Conservation (phyloP, 2,329 filamentous ascomycete genomes). For the Fusarium dlaminii region DNA sequence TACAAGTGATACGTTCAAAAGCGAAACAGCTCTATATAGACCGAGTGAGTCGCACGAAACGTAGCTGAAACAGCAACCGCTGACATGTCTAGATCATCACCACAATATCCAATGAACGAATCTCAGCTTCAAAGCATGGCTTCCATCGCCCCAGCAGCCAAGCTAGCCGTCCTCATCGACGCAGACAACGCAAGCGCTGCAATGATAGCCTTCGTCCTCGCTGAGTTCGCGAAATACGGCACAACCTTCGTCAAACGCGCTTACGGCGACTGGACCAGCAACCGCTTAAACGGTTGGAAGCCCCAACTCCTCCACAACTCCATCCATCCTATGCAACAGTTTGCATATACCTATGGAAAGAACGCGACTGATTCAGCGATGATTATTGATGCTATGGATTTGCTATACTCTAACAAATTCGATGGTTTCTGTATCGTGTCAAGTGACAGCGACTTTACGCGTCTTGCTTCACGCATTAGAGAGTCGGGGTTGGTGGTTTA, state of each 20-base stretch:
- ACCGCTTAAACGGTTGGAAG: slow-evolving; percentile 45
- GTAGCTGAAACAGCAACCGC: too few species aligned
- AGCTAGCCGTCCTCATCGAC: slow-evolving; percentile 48
- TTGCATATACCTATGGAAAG: slow-evolving; percentile 49
- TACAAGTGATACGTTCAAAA: rapidly evolving
- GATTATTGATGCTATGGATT: slow-evolving; percentile 52
- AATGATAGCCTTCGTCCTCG: slow-evolving; percentile 35
- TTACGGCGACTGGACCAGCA: slow-evolving; percentile 49
- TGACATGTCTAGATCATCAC: neutral
- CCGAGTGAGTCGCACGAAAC: neutral
- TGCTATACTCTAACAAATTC: slow-evolving; percentile 46
- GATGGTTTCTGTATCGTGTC: slow-evolving; percentile 49
- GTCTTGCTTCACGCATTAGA: slow-evolving; percentile 47
- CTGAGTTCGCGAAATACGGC: slow-evolving; percentile 48
- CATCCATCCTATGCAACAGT: slow-evolving; percentile 50
- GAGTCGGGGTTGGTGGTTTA: slow-evolving; percentile 39
- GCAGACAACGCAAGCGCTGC: slow-evolving; percentile 45
- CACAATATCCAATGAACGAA: neutral
- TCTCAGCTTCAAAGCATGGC: neutral
- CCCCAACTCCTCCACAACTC: slow-evolving; percentile 44
- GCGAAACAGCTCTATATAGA: neutral
- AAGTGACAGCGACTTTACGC: slow-evolving; percentile 50
- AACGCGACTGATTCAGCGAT: slow-evolving; percentile 49
- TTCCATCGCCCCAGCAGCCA: slow-evolving; percentile 6
- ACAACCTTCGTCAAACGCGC: slow-evolving; percentile 45